Base-by-base conservation (phyloP, 1,284 basidiomycete genomes). In the Cystobasidium sp. region DNA sequence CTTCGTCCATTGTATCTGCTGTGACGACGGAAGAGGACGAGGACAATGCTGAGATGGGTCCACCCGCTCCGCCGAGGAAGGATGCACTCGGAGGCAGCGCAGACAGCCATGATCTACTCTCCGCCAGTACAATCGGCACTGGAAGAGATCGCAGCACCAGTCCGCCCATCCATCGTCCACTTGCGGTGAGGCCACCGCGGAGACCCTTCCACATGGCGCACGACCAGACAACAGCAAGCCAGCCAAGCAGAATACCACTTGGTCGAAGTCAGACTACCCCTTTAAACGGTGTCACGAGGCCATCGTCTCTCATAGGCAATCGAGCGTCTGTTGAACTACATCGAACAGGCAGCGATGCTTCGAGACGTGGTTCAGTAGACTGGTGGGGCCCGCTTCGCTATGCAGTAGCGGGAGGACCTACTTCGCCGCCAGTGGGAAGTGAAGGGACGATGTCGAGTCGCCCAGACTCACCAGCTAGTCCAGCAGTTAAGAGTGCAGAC, bases 351-450 rank as follows among this genome's bases (percentile, higher is more conserved):
- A 73, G 70, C 55, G 70, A 73, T 55, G 22, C 39, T 22, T 55
- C 62, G 14, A 31, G 70, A 39, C 37, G 63, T 16, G 43, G 31
- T 20, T 56, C 62, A 20, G 39, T 10, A 49, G 70, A 73, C 22
- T 73, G 70, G 70, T 73, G 70, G 70, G 70, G 62, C 18, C 70
- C 70, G 6, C 53, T 73, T 8, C 47, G 70, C 22, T 43, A 73
- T 44, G 52, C 52, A 10, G 7, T 61, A 20, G 52, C 46, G 9
- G 16, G 39, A 12, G 62, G 59, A 18, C 63, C 70, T 18, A 43
- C 70, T 14, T 73, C 70, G 7, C 70, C 70, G 20, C 62, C 41
- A 5, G 18, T 55, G n/a, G 70, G 62, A 24, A 73, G 63, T 39
- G 70, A 73, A 22, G 46, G 39, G 18, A 62, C 70, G 10, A 12